phyloP scores from a whole-genome alignment of 208 protist species.

The Trypanosomatidae sp. region DNA sequence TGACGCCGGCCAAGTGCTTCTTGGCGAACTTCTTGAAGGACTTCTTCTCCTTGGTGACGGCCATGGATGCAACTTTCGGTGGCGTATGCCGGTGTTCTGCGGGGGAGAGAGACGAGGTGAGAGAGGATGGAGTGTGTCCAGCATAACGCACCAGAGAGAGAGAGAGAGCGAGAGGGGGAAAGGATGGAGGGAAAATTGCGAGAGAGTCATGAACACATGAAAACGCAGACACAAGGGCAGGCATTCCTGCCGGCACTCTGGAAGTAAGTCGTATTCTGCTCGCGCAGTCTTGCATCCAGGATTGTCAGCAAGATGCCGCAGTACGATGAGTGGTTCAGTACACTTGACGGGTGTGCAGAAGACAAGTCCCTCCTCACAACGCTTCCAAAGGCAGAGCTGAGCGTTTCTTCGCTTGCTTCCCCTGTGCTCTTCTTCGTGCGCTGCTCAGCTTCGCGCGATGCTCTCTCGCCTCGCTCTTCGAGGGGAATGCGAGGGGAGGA shows the following conservation, averaged over 20 bases:
- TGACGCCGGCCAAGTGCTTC: constrained; percentile 89
- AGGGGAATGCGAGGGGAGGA: neutral
- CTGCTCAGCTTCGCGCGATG: neutral
- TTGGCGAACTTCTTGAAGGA: constrained; percentile 93
- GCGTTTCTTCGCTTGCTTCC: neutral
- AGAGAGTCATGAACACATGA: neutral
- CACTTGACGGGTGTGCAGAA: neutral
- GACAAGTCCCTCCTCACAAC: neutral
- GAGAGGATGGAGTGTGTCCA: neutral
- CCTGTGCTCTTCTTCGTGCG: neutral
- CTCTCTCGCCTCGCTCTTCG: too few relatives aligned
- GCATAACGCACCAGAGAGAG: neutral
- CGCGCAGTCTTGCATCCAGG: neutral
- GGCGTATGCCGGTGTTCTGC: neutral
- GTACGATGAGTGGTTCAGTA: neutral
- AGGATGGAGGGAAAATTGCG: neutral
- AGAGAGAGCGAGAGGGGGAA: neutral
- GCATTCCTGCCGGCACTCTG: neutral
- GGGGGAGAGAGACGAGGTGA: neutral
- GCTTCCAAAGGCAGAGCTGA: neutral
- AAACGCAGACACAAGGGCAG: neutral
- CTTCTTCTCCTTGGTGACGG: constrained; percentile 85
- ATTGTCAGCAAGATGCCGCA: neutral
- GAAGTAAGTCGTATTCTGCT: neutral
- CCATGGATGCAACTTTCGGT: constrained; percentile 29